Evolutionary conservation across 73 alveolate species (phyloP).

Genomic region (Halteria grandinella): DNA sequence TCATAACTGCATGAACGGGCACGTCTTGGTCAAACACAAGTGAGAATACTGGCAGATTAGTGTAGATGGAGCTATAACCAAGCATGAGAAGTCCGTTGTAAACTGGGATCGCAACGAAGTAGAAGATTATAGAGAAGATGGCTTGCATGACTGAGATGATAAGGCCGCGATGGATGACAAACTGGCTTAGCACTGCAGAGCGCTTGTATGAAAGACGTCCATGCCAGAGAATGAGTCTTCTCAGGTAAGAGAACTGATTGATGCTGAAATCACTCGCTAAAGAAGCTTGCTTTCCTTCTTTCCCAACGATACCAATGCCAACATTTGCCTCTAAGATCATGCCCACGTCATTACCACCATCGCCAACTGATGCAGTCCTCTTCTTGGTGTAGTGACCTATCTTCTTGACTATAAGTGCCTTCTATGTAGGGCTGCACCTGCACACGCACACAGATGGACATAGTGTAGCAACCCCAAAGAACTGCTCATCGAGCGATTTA

Average conservation of each 20-base stretch:
- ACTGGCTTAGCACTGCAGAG: slow-evolving; percentile 87
- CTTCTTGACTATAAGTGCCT: slow-evolving; percentile 86
- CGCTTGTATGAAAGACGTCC: slow-evolving; percentile 96
- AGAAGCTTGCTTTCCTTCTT: slow-evolving; percentile 98
- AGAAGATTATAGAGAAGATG: slow-evolving; percentile 86
- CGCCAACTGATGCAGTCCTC: slow-evolving; percentile 96
- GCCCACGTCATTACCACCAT: slow-evolving; percentile 99
- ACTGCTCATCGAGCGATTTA: slow-evolving; percentile 40
- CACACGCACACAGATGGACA: slow-evolving; percentile 95
- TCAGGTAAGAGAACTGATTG: slow-evolving; percentile 80
- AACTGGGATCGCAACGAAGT: slow-evolving; percentile 89
- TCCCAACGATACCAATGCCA: slow-evolving; percentile 96
- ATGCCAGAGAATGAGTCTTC: slow-evolving; percentile 93
- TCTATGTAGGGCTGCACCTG: slow-evolving; percentile 97
- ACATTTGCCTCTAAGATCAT: slow-evolving; percentile 98
- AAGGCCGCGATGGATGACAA: slow-evolving; percentile 95
- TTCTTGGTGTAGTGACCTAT: slow-evolving; percentile 84
- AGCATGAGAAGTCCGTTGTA: slow-evolving; percentile 92
- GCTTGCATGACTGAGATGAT: slow-evolving; percentile 90
- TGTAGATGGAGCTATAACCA: slow-evolving; percentile 95
- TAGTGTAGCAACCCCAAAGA: slow-evolving; percentile 72
- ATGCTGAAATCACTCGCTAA: slow-evolving; percentile 97
- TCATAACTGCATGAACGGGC: slow-evolving; percentile 70
- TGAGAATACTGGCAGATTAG: slow-evolving; percentile 94
- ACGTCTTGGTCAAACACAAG: slow-evolving; percentile 93